These are phyloP conservation scores for Geotrichum candidum DNA, from an alignment of 1,139 yeast genomes.

Conservation along the genomic window DNA sequence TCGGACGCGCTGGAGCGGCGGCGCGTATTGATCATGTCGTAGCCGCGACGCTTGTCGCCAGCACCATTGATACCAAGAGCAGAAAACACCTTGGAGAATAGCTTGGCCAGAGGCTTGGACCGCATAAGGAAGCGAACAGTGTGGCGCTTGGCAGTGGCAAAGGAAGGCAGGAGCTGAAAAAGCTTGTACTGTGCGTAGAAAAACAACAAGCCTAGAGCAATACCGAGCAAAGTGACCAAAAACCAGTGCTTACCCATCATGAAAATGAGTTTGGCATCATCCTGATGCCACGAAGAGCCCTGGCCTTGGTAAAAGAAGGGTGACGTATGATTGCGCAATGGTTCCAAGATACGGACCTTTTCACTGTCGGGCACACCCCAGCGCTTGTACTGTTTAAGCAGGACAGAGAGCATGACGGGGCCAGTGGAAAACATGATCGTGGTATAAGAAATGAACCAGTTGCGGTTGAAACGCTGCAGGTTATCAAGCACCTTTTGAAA, in stretches of 20 bases:
- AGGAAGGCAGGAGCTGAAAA: slow-evolving; percentile 31
- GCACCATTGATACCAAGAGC: neutral
- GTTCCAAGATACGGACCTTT: slow-evolving; percentile 55
- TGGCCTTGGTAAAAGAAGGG: slow-evolving; percentile 60
- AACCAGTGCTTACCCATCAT: slow-evolving; percentile 64
- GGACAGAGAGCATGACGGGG: slow-evolving; percentile 75
- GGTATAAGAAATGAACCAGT: slow-evolving; percentile 60
- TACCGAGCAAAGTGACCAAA: slow-evolving; percentile 63
- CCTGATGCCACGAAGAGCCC: slow-evolving; percentile 87
- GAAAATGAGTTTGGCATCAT: slow-evolving; percentile 73
- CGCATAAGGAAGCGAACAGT: neutral
- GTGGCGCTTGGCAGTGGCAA: slow-evolving; percentile 2
- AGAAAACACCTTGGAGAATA: neutral
- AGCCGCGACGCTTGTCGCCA: neutral
- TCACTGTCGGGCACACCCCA: slow-evolving; percentile 40
- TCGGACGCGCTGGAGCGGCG: neutral
- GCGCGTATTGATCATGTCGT: neutral
- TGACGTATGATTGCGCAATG: slow-evolving; percentile 47
- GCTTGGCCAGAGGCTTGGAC: neutral
- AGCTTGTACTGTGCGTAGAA: slow-evolving; percentile 60
- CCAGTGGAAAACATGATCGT: slow-evolving; percentile 95
- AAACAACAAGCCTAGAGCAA: slow-evolving; percentile 50
- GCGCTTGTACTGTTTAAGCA: slow-evolving; percentile 82
- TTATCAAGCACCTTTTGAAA: slow-evolving; percentile 64
- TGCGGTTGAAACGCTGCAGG: slow-evolving; percentile 46